Evolutionary conservation across 2,329 filamentous ascomycete genomes (phyloP).

Genomic region (Nemania diffusa): DNA sequence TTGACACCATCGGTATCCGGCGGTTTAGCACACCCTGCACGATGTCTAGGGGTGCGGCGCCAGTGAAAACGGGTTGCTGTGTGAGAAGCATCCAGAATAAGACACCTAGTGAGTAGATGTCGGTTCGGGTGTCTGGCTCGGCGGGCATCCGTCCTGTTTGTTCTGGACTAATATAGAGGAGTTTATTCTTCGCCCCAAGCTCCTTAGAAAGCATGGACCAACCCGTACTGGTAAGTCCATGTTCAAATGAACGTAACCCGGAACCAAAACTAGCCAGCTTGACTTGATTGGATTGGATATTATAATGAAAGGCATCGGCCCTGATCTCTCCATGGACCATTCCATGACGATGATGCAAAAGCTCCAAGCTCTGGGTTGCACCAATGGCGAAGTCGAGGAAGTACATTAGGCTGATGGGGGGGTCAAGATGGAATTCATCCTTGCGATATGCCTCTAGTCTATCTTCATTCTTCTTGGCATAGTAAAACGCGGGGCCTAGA

Average conservation of each 20-base stretch:
- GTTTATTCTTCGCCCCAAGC: constrained; percentile 85
- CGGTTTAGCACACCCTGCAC: constrained; percentile 88
- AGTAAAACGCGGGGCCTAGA: constrained; percentile 80
- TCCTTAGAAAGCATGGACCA: constrained; percentile 88
- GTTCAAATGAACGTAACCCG: constrained; percentile 87
- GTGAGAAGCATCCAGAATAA: constrained; percentile 88
- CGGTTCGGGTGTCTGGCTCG: constrained; percentile 89
- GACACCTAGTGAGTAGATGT: constrained; percentile 92
- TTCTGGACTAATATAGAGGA: constrained; percentile 92
- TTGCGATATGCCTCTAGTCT: constrained; percentile 58
- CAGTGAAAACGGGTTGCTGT: constrained; percentile 82
- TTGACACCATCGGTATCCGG: constrained; percentile 79
- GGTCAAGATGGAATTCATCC: constrained; percentile 60
- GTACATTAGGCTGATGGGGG: constrained; percentile 74
- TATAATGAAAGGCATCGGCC: constrained; percentile 91
- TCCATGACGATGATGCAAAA: constrained; percentile 88
- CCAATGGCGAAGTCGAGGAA: constrained; percentile 95
- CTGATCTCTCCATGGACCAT: constrained; percentile 92
- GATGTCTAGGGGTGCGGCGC: constrained; percentile 83
- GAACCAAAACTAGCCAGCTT: constrained; percentile 88
- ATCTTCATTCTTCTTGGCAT: constrained; percentile 63
- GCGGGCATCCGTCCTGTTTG: constrained; percentile 93
- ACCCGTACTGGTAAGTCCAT: constrained; percentile 84
- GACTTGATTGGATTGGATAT: constrained; percentile 74
- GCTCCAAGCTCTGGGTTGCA: constrained; percentile 84